phyloP scores from a whole-genome alignment of 176 grass and related monocot species.

The Chrysopogon serrulatus region DNA sequence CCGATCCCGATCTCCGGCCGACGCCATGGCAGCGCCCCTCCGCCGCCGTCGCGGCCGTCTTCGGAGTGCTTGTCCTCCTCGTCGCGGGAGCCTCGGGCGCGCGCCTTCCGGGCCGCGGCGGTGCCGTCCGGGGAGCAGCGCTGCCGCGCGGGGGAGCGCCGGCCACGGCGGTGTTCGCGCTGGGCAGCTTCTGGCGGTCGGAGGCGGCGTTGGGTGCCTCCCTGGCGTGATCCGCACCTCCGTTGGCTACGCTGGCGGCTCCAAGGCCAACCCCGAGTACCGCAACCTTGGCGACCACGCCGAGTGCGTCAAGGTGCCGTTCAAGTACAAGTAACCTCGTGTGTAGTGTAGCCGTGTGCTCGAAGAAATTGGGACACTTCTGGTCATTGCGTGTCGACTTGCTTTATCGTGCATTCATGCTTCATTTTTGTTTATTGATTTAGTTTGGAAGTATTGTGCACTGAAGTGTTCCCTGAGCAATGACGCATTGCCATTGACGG shows the following conservation, averaged over 20 bases:
- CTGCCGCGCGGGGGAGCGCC: conserved; percentile 3
- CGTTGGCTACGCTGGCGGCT: conserved; percentile 84
- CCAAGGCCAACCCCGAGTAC: conserved; percentile 69
- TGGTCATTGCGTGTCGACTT: background rate
- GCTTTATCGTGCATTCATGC: background rate
- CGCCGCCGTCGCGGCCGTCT: background rate
- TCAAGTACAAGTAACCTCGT: background rate
- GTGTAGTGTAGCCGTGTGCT: background rate
- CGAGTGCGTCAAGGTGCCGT: conserved; percentile 76
- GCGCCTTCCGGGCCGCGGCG: conserved; percentile 13
- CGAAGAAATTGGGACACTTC: background rate
- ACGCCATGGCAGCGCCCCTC: conserved; percentile 16
- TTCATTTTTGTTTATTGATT: background rate
- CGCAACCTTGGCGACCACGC: conserved; percentile 86
- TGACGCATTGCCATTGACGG: background rate
- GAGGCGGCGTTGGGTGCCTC: conserved; percentile 80
- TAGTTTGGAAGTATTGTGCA: background rate
- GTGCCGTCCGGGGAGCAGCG: background rate
- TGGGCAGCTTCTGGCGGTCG: conserved; percentile 92
- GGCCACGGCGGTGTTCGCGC: conserved; percentile 68
- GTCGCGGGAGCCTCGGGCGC: background rate
- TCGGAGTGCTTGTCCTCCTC: background rate
- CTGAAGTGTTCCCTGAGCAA: background rate
- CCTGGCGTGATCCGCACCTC: conserved; percentile 71
- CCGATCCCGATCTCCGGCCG: conserved; percentile 41